A percentile compares a stretch with the other conserved stretches of the same genome.
Evolutionary conservation across 2,329 filamentous ascomycete genomes (phyloP).

Genomic region (Pseudogymnoascus sp.): DNA sequence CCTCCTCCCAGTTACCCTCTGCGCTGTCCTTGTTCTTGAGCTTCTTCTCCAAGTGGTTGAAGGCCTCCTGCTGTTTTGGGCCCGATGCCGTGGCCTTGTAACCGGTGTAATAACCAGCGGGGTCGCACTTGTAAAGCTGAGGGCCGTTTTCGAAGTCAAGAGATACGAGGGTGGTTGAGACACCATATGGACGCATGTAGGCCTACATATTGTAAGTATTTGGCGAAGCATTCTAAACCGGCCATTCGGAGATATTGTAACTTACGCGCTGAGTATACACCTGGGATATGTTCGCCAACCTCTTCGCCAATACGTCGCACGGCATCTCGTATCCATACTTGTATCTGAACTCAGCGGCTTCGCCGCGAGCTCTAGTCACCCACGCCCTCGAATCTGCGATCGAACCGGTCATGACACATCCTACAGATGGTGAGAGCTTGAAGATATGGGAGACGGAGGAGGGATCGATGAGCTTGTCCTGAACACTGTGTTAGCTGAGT

Average conservation of each 20-base stretch:
- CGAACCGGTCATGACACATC: slow-evolving; percentile 96
- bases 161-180: slow-evolving; percentile 90
- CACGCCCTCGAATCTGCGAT: slow-evolving; percentile 95
- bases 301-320: slow-evolving; percentile 90
- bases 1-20: slow-evolving; percentile 90
- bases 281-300: slow-evolving; percentile 97
- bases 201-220: slow-evolving; percentile 46
- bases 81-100: slow-evolving; percentile 98
- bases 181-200: slow-evolving; percentile 95
- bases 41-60: slow-evolving; percentile 99
- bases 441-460: slow-evolving; percentile 96
- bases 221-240: slow-evolving; percentile 11
- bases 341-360: slow-evolving; percentile 97
- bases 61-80: slow-evolving; percentile 95
- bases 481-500: slow-evolving; percentile 19
- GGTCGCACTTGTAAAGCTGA: slow-evolving; percentile 97
- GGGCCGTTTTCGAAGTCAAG: slow-evolving; percentile 87
- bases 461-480: slow-evolving; percentile 99
- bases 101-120: slow-evolving; percentile 93
- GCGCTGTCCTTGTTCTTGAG: slow-evolving; percentile 97
- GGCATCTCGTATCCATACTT: slow-evolving; percentile 99
- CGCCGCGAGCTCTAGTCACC: slow-evolving; percentile 83
- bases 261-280: slow-evolving; percentile 94
- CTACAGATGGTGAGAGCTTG: slow-evolving; percentile 89
- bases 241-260: slow-evolving; percentile 14